A percentile compares a stretch with the other conserved stretches of the same genome.
phyloP scores from a whole-genome alignment of 106 monocot genomes.

The Platanthera zijinensis region DNA sequence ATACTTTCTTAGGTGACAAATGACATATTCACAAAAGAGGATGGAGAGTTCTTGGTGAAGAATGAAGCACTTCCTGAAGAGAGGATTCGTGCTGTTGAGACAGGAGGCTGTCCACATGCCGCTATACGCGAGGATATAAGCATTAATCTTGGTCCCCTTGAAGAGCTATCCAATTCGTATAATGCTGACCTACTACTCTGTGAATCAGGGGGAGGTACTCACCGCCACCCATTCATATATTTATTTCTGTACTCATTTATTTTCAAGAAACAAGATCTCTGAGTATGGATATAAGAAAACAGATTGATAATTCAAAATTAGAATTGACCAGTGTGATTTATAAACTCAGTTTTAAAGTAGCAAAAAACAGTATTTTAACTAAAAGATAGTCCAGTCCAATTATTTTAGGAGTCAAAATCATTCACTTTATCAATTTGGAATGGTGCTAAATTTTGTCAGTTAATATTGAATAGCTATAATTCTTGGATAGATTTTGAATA shows the following conservation, averaged over 20 bases:
- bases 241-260: neutral
- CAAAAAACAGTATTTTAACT: too few relatives aligned
- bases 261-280: neutral
- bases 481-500: too few relatives aligned
- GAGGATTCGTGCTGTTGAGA: conserved; percentile 96
- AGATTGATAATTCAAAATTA: neutral
- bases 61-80: conserved; percentile 97
- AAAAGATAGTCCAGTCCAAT: too few relatives aligned
- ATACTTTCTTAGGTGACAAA: conserved; percentile 66
- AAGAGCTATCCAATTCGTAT: conserved; percentile 87
- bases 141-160: conserved; percentile 91
- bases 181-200: conserved; percentile 92
- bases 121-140: conserved; percentile 98
- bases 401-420: too few relatives aligned
- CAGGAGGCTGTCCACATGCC: conserved; percentile 96
- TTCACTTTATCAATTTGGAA: too few relatives aligned
- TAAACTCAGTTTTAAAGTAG: too few relatives aligned
- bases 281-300: neutral
- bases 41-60: conserved; percentile 92
- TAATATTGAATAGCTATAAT: too few relatives aligned
- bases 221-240: neutral
- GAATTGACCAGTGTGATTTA: neutral
- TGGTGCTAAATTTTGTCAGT: too few relatives aligned
- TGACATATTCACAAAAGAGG: conserved; percentile 99
- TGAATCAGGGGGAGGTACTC: conserved; percentile 95